Base-by-base conservation (phyloP, 371 early-diverging fungal species). In the Mucor circinelloides region DNA sequence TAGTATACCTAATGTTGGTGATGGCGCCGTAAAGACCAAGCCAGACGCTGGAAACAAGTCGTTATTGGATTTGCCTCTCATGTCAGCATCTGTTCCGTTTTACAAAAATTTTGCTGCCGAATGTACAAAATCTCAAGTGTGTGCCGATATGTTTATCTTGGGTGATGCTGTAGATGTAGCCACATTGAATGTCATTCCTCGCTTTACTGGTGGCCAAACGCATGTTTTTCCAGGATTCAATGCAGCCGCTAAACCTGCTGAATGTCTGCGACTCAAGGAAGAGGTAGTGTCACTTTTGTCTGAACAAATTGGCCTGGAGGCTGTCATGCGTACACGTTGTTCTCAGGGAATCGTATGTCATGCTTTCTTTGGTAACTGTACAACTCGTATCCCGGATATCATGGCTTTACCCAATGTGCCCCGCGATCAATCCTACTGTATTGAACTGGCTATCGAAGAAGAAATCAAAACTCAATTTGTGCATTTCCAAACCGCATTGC, bases 221-320 rank as follows among this genome's bases (percentile, higher is more conserved):
- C 94, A 92, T 80, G 95, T 95, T 79, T 99, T 99, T 74, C 98
- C 99, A 52, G 92, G 90, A 32, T 99, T 99, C 74, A 92, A 94
- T 71, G 95, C 96, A 1, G 17, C 55, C 7, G 31, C 72, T 0
- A 85, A 92, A 56, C 72, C 80, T 6, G 87, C 88, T 27, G 94
- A 94, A 48, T 82, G 85, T 2, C 48, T 81, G 23, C 91, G 92
- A 66, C 82, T 96, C 59, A 75, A 85, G 23, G 73, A 80, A 64
- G 99, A 99, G 79, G 77, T 99, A 59, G 75, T 86, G 2, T 90
- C 94, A 59, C 91, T 94, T 73, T 78, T 99, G 48, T 85, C 91
- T 4, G 87, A 93, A 28, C 88, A 93, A 46, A 85, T 96, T 69
- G 97, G 94, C n/a, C 79, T 97, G 48, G 99, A 99, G 69, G 98